Evolutionary conservation across 2,329 filamentous ascomycete species (phyloP), one percentile per base, ranked within the genome.

Genomic region (Penicillium sclerotigenum): DNA sequence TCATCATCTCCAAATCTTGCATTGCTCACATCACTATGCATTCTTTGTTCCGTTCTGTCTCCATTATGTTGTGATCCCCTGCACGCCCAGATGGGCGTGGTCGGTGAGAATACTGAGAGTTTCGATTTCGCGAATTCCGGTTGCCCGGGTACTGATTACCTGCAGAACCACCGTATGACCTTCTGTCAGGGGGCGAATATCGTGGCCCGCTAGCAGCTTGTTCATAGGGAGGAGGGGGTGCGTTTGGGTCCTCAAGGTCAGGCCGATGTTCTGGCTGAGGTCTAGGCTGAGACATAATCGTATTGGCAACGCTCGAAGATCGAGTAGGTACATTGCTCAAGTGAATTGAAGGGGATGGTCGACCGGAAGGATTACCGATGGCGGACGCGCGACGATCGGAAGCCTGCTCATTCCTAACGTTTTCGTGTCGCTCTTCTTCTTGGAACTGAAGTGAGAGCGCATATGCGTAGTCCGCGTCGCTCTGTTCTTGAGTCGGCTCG

Each of bases 361-460:
- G 37, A 18, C 34, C 56, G 16, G 65, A 56, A 40, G 66, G 47
- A 11, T 59, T 60, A 38, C 57, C 41, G 22, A 66, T 62, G 20
- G 60, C 57, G n/a, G 64, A 65, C 36, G 64, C 51, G 41, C 58
- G 61, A 56, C 51, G 59, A 42, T 56, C 56, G 52, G 38, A 54
- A 24, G 36, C n/a, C 70, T 54, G 53, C 73, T 77, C n/a, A 83
- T 82, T 60, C 45, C 58, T 45, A 16, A 53, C 54, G 29, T 59
- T 62, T 60, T 91, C 85, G 14, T 86, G 83, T 66, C 91, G 87
- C 61, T 97, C 91, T 72, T 97, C 93, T 70, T 97, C 94, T 71
- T 97, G 93, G 1, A 97, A 82, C 69, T 97, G 94, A 7, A 99
- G 80, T 0, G 93, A 92, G 3, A 97, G 81, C 0, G 94, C 94